These are phyloP conservation scores for Scedosporium aurantiacum DNA, from an alignment of 2,329 filamentous ascomycete genomes.

Conservation along the genomic window DNA sequence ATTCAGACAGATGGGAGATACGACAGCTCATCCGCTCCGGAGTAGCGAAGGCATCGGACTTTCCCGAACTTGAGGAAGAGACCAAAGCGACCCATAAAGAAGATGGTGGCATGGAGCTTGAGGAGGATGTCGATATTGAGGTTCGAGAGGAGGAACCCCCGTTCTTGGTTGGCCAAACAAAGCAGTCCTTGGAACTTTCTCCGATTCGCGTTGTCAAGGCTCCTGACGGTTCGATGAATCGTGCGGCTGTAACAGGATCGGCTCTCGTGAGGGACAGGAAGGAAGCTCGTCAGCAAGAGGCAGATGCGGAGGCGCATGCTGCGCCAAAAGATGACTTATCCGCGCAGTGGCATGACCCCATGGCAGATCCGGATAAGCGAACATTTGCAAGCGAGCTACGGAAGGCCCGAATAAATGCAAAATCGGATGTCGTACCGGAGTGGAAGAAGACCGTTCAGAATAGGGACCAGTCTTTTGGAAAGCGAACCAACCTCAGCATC, in stretches of 20 bases:
- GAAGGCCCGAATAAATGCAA: constrained; percentile 49
- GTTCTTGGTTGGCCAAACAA: constrained; percentile 90
- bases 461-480: constrained; percentile 72
- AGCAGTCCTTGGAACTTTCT: constrained; percentile 87
- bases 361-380: constrained; percentile 74
- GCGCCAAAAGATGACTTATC: constrained; percentile 73
- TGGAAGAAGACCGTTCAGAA: constrained; percentile 81
- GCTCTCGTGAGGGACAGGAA: constrained; percentile 79
- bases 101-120: constrained; percentile 79
- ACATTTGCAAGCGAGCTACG: constrained; percentile 85
- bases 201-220: constrained; percentile 96
- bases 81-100: constrained; percentile 81
- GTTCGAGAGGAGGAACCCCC: constrained; percentile 93
- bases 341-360: constrained; percentile 93
- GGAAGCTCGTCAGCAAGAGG: constrained; percentile 80
- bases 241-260: constrained; percentile 89
- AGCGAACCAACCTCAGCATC: constrained; percentile 81
- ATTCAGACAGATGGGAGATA: constrained; percentile 95
- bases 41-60: constrained; percentile 83
- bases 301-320: constrained; percentile 56
- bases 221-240: constrained; percentile 94
- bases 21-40: constrained; percentile 92
- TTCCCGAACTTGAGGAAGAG: constrained; percentile 88
- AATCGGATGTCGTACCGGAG: constrained; percentile 66
- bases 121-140: constrained; percentile 96